These are phyloP conservation scores for Akanthomyces uredinophilus DNA, from an alignment of 2,329 filamentous ascomycete species.

Conservation along the genomic window DNA sequence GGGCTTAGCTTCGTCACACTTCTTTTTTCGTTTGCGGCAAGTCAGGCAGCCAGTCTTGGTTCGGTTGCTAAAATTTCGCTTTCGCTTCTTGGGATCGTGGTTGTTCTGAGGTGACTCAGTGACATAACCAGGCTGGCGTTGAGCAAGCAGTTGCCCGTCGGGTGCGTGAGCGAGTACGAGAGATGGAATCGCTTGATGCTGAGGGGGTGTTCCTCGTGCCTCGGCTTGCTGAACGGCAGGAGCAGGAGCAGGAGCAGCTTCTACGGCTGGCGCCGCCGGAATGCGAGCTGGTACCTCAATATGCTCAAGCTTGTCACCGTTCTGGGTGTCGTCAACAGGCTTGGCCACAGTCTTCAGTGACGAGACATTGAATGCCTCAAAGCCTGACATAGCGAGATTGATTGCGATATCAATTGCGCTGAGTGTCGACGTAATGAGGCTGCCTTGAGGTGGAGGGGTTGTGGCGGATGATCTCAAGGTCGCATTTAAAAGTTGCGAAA, in stretches of 20 bases:
- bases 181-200: no score
- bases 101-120: neutral
- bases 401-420: neutral
- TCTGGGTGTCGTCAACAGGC: neutral
- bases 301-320: neutral
- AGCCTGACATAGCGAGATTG: slow-evolving; percentile 41
- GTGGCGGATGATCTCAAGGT: neutral
- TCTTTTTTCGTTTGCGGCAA: slow-evolving; percentile 90
- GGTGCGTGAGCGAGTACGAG: no score
- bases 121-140: no score
- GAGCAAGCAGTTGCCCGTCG: no score
- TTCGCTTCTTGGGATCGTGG: slow-evolving; percentile 64
- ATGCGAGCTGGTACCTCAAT: neutral
- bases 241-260: neutral
- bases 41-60: slow-evolving; percentile 96
- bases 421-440: neutral
- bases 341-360: slow-evolving; percentile 33
- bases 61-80: slow-evolving; percentile 84
- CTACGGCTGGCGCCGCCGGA: neutral
- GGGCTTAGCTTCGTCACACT: slow-evolving; percentile 91
- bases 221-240: neutral
- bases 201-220: no score
- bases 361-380: slow-evolving; percentile 45
- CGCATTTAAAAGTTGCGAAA: neutral
- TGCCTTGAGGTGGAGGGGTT: neutral